Conservation (phyloP, 2,329 filamentous ascomycete genomes). For the Periconia sp. region DNA sequence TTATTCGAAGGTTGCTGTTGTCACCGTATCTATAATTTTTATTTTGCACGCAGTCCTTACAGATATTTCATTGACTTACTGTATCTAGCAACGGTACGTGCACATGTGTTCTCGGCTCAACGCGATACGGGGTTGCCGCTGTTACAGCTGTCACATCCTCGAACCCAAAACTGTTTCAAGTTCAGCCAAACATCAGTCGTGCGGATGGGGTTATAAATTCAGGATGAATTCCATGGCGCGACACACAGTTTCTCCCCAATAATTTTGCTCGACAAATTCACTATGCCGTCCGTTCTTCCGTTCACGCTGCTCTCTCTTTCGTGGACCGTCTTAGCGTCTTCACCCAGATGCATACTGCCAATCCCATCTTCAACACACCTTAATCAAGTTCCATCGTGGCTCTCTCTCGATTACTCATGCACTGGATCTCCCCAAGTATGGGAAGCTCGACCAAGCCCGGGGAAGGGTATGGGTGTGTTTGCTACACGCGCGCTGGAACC, state of each 20-base stretch:
- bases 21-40: too few species aligned
- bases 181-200: background rate
- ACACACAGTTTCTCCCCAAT: background rate
- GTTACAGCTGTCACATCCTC: background rate
- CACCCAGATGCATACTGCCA: constrained; percentile 11
- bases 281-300: background rate
- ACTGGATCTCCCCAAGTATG: constrained; percentile 26
- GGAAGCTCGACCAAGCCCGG: constrained; percentile 32
- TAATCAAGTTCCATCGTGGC: constrained; percentile 14
- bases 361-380: constrained; percentile 6
- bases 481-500: constrained; percentile 39
- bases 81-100: too few species aligned
- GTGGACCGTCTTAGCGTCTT: constrained; percentile 3
- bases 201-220: background rate
- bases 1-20: too few species aligned
- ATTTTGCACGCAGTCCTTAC: too few species aligned
- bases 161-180: background rate
- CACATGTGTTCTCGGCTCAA: too few species aligned
- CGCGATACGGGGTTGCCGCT: background rate
- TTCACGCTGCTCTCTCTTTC: background rate
- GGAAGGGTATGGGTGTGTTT: constrained; percentile 49
- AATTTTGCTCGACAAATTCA: background rate
- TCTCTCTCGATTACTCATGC: constrained; percentile 22
- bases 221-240: background rate
- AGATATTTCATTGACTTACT: too few species aligned